Conservation (phyloP, 116 monocot species). For the Posidonia oceanica region DNA sequence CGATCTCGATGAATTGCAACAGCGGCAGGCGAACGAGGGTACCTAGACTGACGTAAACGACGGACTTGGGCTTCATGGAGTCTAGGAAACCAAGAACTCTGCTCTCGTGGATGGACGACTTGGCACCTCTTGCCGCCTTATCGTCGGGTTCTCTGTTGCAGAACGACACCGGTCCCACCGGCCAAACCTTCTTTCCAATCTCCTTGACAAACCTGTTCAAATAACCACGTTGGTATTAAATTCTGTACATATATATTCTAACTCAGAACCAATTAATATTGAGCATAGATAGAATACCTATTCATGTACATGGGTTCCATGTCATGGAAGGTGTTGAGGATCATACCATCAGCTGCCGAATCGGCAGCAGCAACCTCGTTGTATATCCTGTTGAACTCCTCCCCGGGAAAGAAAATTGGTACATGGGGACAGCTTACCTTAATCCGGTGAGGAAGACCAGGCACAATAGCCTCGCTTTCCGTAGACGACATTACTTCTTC, state of each 20-base stretch:
- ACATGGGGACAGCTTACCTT: constrained; percentile 2
- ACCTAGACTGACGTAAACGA: constrained; percentile 12
- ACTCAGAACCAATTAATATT: neutral
- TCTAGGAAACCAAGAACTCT: constrained; percentile 5
- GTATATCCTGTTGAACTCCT: neutral
- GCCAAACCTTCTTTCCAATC: constrained; percentile 12
- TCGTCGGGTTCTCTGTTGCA: constrained; percentile 7
- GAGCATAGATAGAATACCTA: neutral
- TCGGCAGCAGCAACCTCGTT: constrained; percentile 3
- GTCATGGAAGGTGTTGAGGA: constrained; percentile 18
- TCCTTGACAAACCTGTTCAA: neutral
- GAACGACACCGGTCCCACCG: constrained; percentile 20
- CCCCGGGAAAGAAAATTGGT: neutral
- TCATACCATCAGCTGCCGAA: constrained; percentile 7
- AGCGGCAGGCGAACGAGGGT: neutral
- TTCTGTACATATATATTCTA: neutral
- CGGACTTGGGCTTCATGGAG: constrained; percentile 7
- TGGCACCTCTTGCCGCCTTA: constrained; percentile 17
- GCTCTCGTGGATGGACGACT: constrained; percentile 5
- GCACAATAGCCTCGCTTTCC: constrained; percentile 5
- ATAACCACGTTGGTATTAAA: neutral
- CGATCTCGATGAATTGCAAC: constrained; percentile 14
- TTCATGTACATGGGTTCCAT: constrained; percentile 11
- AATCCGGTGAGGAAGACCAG: constrained; percentile 9
- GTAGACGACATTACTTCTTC: neutral